These are phyloP conservation scores for Talaromyces sp. DNA, from an alignment of 2,329 filamentous ascomycete genomes.

Conservation along the genomic window DNA sequence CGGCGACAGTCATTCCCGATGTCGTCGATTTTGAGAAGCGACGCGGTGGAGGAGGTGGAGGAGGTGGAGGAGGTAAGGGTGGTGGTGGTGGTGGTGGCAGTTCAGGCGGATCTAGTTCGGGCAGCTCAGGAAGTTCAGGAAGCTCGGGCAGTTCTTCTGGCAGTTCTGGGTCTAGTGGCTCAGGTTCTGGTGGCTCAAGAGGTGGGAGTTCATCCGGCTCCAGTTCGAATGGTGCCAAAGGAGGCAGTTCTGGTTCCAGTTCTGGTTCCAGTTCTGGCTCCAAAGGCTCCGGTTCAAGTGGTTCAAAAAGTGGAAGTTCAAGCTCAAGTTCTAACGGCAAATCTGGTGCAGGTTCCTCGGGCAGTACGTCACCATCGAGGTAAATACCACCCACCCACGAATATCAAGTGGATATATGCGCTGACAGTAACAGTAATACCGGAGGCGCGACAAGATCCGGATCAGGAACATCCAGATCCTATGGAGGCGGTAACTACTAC, in stretches of 20 bases:
- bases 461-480: conserved; percentile 8
- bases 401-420: background rate
- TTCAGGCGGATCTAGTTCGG: conserved; percentile 18
- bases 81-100: conserved; percentile 18
- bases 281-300: background rate
- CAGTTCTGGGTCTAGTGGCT: conserved; percentile 10
- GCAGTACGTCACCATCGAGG: conserved; percentile 9
- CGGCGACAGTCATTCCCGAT: conserved; percentile 11
- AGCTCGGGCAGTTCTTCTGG: conserved; percentile 7
- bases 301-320: background rate
- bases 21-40: conserved; percentile 41
- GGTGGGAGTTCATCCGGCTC: background rate
- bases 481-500: conserved; percentile 50
- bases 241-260: conserved; percentile 14
- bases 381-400: background rate
- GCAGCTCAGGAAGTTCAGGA: conserved; percentile 19
- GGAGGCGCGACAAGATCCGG: conserved; percentile 8
- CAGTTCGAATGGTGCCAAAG: conserved; percentile 14
- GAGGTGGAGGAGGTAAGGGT: conserved; percentile 25
- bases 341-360: background rate
- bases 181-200: background rate
- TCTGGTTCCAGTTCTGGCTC: background rate
- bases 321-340: conserved; percentile 7
- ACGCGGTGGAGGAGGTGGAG: conserved; percentile 43
- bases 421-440: conserved; percentile 3